phyloP scores from a whole-genome alignment of 169 alveolate genomes.

The Cryptosporidium ubiquitum region DNA sequence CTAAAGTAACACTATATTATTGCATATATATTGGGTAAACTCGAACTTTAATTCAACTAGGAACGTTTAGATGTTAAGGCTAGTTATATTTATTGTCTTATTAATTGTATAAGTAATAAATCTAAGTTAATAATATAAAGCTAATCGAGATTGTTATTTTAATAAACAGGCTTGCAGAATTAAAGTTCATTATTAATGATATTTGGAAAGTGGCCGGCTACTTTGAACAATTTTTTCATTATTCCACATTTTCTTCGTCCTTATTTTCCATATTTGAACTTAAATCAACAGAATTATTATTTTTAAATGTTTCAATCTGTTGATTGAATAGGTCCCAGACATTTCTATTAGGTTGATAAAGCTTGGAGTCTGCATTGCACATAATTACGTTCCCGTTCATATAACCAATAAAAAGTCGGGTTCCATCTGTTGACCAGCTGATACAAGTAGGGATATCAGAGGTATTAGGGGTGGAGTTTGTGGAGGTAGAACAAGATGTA shows the following conservation, averaged over 20 bases:
- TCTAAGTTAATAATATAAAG: neutral
- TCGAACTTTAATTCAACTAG: too few species aligned
- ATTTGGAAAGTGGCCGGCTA: neutral
- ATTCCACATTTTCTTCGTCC: constrained; percentile 2
- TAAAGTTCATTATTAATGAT: neutral
- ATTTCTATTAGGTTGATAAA: constrained; percentile 61
- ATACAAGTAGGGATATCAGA: constrained; percentile 62
- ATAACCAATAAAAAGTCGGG: constrained; percentile 60
- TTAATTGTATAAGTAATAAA: too few species aligned
- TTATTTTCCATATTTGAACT: constrained; percentile 3
- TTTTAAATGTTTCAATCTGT: constrained; percentile 41
- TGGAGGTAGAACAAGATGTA: constrained; percentile 27
- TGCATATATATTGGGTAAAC: neutral
- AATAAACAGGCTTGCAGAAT: neutral
- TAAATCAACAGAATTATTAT: constrained; percentile 2
- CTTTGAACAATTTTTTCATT: neutral
- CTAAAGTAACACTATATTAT: neutral
- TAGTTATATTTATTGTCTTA: neutral
- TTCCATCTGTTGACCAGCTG: constrained; percentile 66
- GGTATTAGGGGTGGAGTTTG: constrained; percentile 19
- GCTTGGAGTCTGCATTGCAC: constrained; percentile 60
- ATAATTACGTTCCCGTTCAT: constrained; percentile 49
- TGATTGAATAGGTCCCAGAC: constrained; percentile 64
- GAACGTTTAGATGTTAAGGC: neutral
- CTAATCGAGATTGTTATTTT: neutral